Percentiles rank a stretch among this genome's conserved stretches.
These are phyloP conservation scores for Glebionis coronaria DNA, from an alignment of 129 eudicot genomes.

Conservation along the genomic window DNA sequence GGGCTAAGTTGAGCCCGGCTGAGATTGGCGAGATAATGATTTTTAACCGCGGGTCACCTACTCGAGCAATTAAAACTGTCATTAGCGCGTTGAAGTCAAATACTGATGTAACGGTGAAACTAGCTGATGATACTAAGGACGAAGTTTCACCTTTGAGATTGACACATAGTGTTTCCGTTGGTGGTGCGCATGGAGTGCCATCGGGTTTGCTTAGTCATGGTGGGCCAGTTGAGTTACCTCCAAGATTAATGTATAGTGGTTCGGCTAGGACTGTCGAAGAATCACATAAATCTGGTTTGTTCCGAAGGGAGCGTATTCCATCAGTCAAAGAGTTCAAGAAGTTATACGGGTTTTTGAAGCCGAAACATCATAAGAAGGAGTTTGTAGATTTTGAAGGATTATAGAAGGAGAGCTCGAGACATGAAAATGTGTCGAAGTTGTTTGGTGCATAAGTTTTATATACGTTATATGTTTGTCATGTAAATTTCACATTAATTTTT, in stretches of 20 bases:
- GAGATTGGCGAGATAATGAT: constrained; percentile 88
- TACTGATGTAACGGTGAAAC: constrained; percentile 13
- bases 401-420: constrained; percentile 39
- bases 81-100: constrained; percentile 50
- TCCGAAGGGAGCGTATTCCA: too few relatives aligned
- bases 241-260: constrained; percentile 34
- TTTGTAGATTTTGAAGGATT: constrained; percentile 33
- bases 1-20: constrained; percentile 69
- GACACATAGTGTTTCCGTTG: constrained; percentile 36
- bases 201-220: constrained; percentile 29
- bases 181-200: constrained; percentile 35
- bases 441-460: constrained; percentile 6
- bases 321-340: too few relatives aligned
- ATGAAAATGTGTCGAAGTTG: constrained; percentile 13
- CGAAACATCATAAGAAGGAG: constrained; percentile 41
- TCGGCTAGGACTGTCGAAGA: constrained; percentile 46
- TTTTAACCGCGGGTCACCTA: constrained; percentile 74
- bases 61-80: constrained; percentile 67
- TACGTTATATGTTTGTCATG: not conserved
- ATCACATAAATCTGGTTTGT: too few relatives aligned
- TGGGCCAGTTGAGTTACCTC: constrained; percentile 19
- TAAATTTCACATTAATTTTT: constrained; percentile 24
- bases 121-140: not conserved
- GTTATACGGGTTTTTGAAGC: constrained; percentile 45
- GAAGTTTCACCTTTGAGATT: constrained; percentile 12